phyloP scores from a whole-genome alignment of 2,329 filamentous ascomycete species.

The Verticillium alfalfae region DNA sequence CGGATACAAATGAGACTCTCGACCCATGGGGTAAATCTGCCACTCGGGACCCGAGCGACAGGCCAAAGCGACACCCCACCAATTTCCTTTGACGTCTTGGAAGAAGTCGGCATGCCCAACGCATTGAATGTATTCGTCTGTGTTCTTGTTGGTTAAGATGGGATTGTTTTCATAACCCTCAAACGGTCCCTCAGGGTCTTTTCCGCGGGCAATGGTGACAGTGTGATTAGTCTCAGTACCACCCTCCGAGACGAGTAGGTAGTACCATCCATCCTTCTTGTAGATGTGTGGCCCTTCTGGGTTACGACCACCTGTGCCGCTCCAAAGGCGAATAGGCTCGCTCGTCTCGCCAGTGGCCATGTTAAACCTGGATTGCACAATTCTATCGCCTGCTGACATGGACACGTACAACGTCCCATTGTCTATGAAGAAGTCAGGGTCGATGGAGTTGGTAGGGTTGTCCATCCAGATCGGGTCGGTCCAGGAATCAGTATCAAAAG shows the following conservation, averaged over 20 bases:
- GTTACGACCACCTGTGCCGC: conserved; percentile 34
- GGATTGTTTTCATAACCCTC: conserved; percentile 36
- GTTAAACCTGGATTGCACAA: conserved; percentile 31
- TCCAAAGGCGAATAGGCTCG: conserved; percentile 36
- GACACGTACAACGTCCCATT: conserved; percentile 48
- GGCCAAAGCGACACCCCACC: conserved; percentile 35
- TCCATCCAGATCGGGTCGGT: conserved; percentile 18
- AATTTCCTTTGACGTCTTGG: conserved; percentile 35
- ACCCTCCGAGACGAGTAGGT: conserved; percentile 46
- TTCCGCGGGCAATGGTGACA: conserved; percentile 40
- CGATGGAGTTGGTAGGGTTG: conserved; percentile 20
- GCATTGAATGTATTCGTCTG: conserved; percentile 41
- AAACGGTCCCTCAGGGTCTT: conserved; percentile 35
- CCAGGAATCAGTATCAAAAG: conserved; percentile 15
- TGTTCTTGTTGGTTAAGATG: conserved; percentile 38
- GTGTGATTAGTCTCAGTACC: conserved; percentile 44
- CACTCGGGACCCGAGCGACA: conserved; percentile 31
- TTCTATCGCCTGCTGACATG: conserved; percentile 21
- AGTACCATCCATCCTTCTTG: conserved; percentile 44
- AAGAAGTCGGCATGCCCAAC: conserved; percentile 54
- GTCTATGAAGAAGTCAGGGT: conserved; percentile 43
- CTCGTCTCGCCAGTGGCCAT: conserved; percentile 32
- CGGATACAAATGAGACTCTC: conserved; percentile 33
- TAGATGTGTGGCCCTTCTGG: conserved; percentile 52
- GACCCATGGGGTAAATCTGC: conserved; percentile 34